These are phyloP conservation scores for Cladochytrium replicatum DNA, from an alignment of 192 early-diverging fungal species.

Conservation along the genomic window DNA sequence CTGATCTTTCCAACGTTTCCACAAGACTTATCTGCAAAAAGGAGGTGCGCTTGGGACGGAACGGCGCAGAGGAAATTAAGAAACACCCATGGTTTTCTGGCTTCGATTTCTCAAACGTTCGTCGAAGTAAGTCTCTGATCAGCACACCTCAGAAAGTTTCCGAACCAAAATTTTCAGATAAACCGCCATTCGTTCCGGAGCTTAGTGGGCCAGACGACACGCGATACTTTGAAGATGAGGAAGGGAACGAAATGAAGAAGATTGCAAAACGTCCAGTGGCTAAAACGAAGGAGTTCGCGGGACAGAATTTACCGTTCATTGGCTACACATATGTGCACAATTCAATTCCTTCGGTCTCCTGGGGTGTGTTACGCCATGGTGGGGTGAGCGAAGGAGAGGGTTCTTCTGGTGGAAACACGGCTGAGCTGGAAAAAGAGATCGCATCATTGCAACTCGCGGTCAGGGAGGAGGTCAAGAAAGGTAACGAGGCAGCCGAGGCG, in stretches of 20 bases:
- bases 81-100: constrained; percentile 38
- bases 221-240: constrained; percentile 75
- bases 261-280: constrained; percentile 19
- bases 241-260: constrained; percentile 55
- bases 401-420: constrained; percentile 1
- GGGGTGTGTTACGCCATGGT: constrained; percentile 9
- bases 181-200: constrained; percentile 79
- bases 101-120: constrained; percentile 32
- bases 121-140: constrained; percentile 17
- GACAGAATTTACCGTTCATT: constrained; percentile 75
- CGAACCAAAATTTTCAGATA: no score
- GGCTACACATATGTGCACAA: constrained; percentile 67
- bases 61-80: constrained; percentile 24
- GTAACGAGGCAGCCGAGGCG: neutral
- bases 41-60: constrained; percentile 59
- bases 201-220: constrained; percentile 81
- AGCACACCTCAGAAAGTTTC: no score
- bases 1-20: constrained; percentile 1
- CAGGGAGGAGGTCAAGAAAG: neutral
- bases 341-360: constrained; percentile 16
- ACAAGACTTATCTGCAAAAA: constrained; percentile 61
- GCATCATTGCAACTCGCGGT: neutral
- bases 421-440: neutral
- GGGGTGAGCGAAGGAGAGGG: neutral
- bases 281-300: constrained; percentile 50